phyloP scores from a whole-genome alignment of 352 stramenopile genomes.

The Phytopythium chamaehyphon region DNA sequence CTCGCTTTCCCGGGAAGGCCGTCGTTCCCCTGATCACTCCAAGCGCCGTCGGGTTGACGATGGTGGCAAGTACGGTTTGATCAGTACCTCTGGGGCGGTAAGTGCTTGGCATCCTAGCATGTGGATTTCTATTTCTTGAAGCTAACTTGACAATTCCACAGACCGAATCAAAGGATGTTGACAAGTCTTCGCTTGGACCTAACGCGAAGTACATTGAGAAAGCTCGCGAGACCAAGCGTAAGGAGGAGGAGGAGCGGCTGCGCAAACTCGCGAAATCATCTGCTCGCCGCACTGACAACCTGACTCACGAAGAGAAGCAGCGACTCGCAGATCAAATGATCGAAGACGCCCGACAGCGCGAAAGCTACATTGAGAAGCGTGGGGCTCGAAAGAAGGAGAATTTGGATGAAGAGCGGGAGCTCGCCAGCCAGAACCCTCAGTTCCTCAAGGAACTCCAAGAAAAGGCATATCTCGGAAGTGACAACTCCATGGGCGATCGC shows the following conservation, averaged over 20 bases:
- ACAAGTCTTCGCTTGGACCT: slow-evolving; percentile 71
- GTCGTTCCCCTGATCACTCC: slow-evolving; percentile 4
- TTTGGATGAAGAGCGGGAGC: slow-evolving; percentile 47
- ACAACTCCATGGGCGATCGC: slow-evolving; percentile 68
- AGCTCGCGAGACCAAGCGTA: slow-evolving; percentile 57
- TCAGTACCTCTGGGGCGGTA: slow-evolving; percentile 51
- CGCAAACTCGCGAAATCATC: slow-evolving; percentile 53
- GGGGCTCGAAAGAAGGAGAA: slow-evolving; percentile 46
- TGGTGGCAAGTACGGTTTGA: slow-evolving; percentile 59
- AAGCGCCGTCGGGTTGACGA: slow-evolving; percentile 6
- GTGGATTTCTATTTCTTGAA: neutral
- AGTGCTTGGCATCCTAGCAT: neutral
- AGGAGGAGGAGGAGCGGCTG: slow-evolving; percentile 66
- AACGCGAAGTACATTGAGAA: slow-evolving; percentile 74
- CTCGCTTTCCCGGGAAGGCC: slow-evolving; percentile 4
- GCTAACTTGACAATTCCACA: slow-evolving; percentile 10
- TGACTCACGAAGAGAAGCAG: slow-evolving; percentile 61
- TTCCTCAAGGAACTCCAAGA: slow-evolving; percentile 80
- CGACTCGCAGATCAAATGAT: slow-evolving; percentile 65
- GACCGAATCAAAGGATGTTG: slow-evolving; percentile 65
- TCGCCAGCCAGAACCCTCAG: slow-evolving; percentile 48
- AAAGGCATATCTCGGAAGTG: slow-evolving; percentile 58
- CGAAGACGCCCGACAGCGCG: slow-evolving; percentile 63
- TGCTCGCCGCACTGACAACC: slow-evolving; percentile 3
- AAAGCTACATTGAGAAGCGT: slow-evolving; percentile 55